These are phyloP conservation scores for Rhipidocladum racemiflorum DNA, from an alignment of 176 grass and related monocot genomes.

Conservation along the genomic window DNA sequence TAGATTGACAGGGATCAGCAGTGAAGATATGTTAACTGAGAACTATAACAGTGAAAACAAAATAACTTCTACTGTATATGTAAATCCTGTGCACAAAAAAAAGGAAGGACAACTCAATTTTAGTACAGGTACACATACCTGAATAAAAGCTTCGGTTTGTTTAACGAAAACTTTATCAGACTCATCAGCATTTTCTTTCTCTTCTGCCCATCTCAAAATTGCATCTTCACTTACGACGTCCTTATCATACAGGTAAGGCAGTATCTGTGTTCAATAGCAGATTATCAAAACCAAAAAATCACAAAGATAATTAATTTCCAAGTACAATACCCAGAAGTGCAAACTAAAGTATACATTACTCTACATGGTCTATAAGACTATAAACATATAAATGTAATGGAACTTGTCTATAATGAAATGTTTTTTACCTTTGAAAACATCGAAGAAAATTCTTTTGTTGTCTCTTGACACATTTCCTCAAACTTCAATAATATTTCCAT, in stretches of 20 bases:
- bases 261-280: slow-evolving; percentile 38
- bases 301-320: neutral
- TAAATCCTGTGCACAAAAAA: neutral
- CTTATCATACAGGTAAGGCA: slow-evolving; percentile 64
- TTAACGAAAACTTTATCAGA: slow-evolving; percentile 85
- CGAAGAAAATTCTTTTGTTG: slow-evolving; percentile 61
- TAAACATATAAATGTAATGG: neutral
- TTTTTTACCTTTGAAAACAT: slow-evolving; percentile 56
- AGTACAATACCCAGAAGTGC: neutral
- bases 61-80: neutral
- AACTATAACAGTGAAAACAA: neutral
- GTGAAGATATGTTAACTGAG: neutral
- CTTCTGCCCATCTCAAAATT: slow-evolving; percentile 76
- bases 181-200: slow-evolving; percentile 76
- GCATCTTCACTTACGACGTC: slow-evolving; percentile 81
- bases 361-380: neutral
- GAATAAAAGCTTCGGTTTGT: slow-evolving; percentile 68
- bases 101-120: neutral
- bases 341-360: neutral
- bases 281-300: slow-evolving; percentile 20
- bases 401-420: neutral
- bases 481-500: slow-evolving; percentile 97
- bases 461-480: slow-evolving; percentile 94
- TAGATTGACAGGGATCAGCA: neutral
- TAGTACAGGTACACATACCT: slow-evolving; percentile 39